Conservation (phyloP, 139 green algal species). For the Pseudopediastrum boryanum region DNA sequence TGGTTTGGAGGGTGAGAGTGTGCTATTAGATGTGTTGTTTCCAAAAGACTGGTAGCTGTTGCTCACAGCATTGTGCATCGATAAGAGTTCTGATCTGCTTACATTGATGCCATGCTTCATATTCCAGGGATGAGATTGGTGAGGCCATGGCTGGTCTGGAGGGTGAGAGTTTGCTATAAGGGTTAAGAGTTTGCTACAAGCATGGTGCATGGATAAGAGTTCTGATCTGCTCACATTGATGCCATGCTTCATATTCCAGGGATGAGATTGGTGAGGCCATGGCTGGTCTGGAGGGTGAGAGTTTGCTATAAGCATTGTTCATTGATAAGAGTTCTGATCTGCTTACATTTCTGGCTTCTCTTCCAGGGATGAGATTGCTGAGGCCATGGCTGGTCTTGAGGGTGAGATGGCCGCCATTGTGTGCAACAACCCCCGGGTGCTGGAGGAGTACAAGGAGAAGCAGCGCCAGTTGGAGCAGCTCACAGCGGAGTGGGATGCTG, state of each 20-base stretch:
- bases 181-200: too few species aligned
- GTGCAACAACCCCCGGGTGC: conserved; percentile 74
- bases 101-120: background rate
- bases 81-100: background rate
- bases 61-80: too few species aligned
- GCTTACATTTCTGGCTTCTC: background rate
- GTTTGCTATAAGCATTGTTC: too few species aligned
- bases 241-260: conserved; percentile 14
- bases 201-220: too few species aligned
- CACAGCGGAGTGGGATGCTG: background rate
- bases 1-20: too few species aligned
- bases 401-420: conserved; percentile 66
- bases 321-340: background rate
- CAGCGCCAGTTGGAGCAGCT: conserved; percentile 27
- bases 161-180: too few species aligned
- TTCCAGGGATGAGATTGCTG: conserved; percentile 36
- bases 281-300: too few species aligned
- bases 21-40: too few species aligned
- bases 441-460: conserved; percentile 57
- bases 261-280: too few species aligned
- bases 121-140: conserved; percentile 38
- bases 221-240: background rate
- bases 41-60: too few species aligned
- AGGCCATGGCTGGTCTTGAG: conserved; percentile 27
- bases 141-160: too few species aligned